Evolutionary conservation across 306 rosid species (phyloP).

Genomic region (Glycine tomentella): DNA sequence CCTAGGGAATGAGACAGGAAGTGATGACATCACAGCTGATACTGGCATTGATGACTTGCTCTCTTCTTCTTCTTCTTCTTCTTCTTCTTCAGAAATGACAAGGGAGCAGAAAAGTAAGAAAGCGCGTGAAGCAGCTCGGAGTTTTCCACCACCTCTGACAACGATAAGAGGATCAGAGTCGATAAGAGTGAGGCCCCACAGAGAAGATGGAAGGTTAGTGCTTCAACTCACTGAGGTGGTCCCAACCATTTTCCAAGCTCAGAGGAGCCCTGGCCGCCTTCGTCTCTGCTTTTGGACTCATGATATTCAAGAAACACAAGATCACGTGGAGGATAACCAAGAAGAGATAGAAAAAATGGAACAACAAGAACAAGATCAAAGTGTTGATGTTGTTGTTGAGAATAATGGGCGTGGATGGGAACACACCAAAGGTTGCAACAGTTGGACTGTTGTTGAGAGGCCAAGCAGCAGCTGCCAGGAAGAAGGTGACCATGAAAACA

Average conservation of each 20-base stretch:
- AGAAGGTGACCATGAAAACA: slow-evolving; percentile 52
- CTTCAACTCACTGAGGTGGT: slow-evolving; percentile 62
- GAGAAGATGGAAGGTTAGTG: slow-evolving; percentile 81
- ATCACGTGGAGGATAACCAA: slow-evolving; percentile 33
- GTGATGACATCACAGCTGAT: slow-evolving; percentile 63
- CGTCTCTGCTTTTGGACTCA: slow-evolving; percentile 57
- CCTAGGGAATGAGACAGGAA: slow-evolving; percentile 85
- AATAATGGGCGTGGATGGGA: too few relatives aligned
- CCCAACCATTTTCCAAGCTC: slow-evolving; percentile 61
- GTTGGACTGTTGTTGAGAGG: background rate
- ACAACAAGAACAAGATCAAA: too few relatives aligned
- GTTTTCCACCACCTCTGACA: slow-evolving; percentile 90
- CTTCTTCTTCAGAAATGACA: slow-evolving; percentile 25
- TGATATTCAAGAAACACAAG: background rate
- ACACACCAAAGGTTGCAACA: too few relatives aligned
- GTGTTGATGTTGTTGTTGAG: too few relatives aligned
- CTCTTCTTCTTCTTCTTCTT: slow-evolving; percentile 31
- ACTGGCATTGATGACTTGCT: slow-evolving; percentile 51
- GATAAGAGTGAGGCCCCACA: slow-evolving; percentile 63
- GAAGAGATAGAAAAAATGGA: too few relatives aligned
- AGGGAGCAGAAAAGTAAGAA: slow-evolving; percentile 50
- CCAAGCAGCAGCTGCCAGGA: slow-evolving; percentile 57
- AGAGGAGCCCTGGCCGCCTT: slow-evolving; percentile 82
- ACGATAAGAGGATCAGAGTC: slow-evolving; percentile 74
- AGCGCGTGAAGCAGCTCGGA: slow-evolving; percentile 49